Percentiles rank a stretch among this genome's conserved stretches.
phyloP scores from a whole-genome alignment of 75 land plant genomes.

The Cryptomeria japonica region DNA sequence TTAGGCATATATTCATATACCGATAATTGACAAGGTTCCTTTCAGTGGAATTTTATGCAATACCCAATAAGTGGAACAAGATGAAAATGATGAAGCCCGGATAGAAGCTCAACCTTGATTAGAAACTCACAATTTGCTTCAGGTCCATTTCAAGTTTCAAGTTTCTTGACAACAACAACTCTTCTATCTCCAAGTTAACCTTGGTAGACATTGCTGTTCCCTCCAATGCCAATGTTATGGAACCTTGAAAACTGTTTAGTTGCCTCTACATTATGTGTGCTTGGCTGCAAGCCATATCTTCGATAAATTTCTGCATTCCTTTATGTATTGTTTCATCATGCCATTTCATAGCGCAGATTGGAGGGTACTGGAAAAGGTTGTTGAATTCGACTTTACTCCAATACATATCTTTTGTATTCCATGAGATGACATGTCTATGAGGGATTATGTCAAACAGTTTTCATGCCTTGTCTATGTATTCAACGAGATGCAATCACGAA shows the following conservation, averaged over 20 bases:
- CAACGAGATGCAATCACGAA: too few relatives aligned
- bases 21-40: conserved; percentile 58
- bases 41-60: conserved; percentile 62
- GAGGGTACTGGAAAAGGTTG: too few relatives aligned
- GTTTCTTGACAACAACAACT: conserved; percentile 64
- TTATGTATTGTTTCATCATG: too few relatives aligned
- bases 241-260: conserved; percentile 59
- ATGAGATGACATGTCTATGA: too few relatives aligned
- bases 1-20: conserved; percentile 90
- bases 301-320: too few relatives aligned
- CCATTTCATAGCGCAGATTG: too few relatives aligned
- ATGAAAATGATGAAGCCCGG: conserved; percentile 89
- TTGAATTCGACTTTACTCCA: too few relatives aligned
- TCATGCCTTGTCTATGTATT: too few relatives aligned
- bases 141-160: conserved; percentile 37
- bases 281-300: too few relatives aligned
- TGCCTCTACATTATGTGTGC: too few relatives aligned
- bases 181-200: conserved; percentile 68
- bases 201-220: conserved; percentile 71
- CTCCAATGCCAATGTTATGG: conserved; percentile 73
- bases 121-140: conserved; percentile 53
- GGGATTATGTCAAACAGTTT: too few relatives aligned
- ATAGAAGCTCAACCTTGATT: conserved; percentile 80
- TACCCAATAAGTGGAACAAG: conserved; percentile 91
- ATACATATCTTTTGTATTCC: too few relatives aligned